Evolutionary conservation across 2,329 filamentous ascomycete species (phyloP), one percentile per base, ranked within the genome.

Genomic region (Pseudogymnoascus destructans): DNA sequence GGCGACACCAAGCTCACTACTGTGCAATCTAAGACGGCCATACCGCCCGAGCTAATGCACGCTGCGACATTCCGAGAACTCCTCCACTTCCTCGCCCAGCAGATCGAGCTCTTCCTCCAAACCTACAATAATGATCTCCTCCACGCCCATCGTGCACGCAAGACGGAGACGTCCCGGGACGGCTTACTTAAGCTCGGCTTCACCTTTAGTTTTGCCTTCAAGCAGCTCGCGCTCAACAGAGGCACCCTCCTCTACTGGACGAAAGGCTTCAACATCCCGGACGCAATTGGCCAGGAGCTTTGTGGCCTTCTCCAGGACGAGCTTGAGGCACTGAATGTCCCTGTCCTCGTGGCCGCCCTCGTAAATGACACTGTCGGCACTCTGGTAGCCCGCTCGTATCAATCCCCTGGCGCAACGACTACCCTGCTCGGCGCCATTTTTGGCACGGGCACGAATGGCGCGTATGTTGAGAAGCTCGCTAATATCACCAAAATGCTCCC

Each of bases 331-430:
- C 81, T 96, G 36, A 77, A 83, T 60, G 81, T 98, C 5, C 93
- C 93, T 0, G 91, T 98, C 61, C 88, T 86, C 68, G 93, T 98
- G n/a, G 88, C 91, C 9, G 93, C 93, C 11, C 79, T 98, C 60
- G 92, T 97, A 66, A 98, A 98, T 70, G 93, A 98, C 70, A 97
- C 93, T 0, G 93, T 97, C 5, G 93, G 93, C 57, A 98, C 93
- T 1, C 81, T 98, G 35, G 96, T 98, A 92, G 92, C 93, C 30
- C 86, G 93, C 65, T 95, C 92, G 0, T 98, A 98, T 73, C 92
- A 90, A 5, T 92, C 89, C 13, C 89, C 87, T 4, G 89, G 89
- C 61, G 90, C 92, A 77, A 86, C 86, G 1, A 84, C 86, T 52
- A 92, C 93, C 3, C 76, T 97, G 8, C 76, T 98, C n/a, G 93